Base-by-base conservation (phyloP, 2,329 filamentous ascomycete species). In the Camillea tinctor region DNA sequence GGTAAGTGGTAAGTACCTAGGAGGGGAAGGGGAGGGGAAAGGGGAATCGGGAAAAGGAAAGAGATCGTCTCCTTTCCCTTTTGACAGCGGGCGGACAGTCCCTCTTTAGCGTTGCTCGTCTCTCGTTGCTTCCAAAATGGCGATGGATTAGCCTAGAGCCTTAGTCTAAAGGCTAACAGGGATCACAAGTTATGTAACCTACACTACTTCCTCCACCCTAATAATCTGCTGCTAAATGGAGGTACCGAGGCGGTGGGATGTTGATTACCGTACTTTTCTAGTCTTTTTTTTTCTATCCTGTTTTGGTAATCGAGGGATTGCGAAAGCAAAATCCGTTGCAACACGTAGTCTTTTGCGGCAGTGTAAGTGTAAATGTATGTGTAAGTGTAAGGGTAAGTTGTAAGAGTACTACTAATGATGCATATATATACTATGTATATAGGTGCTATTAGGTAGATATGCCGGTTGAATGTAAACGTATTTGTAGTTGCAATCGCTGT, bases 31-130 rank as follows among this genome's bases (percentile, higher is more conserved):
- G 62, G 61, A 64, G 60, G 62, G 61, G 65, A 65, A 48, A n/a
- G n/a, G n/a, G 48, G 54, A 48, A 53, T 30, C 24, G 63, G 58
- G 63, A 62, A 54, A 58, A 53, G 60, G 62, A 61, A 60, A 61
- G 58, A 60, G 65, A 66, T 67, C 62, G 63, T 36, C 61, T 52
- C 59, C 64, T 63, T 58, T 63, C 60, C 57, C 62, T 63, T 58
- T 63, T 61, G 63, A 66, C 63, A 69, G 59, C 61, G 59, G 60
- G 58, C 56, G 61, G 59, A 54, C 61, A 61, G 60, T 59, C 59
- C 61, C 58, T 56, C 24, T 56, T 61, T 68, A 67, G 68, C 62
- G 65, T 58, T 58, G 50, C 48, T 64, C 57, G 52, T 62, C 52
- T 44, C 48, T 64, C 57, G 52, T 62, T 50, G 56, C 56, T 63